Percentiles rank a stretch among this genome's conserved stretches.
These are phyloP conservation scores for Eutypella sp. DNA, from an alignment of 2,329 filamentous ascomycete species.

Conservation along the genomic window DNA sequence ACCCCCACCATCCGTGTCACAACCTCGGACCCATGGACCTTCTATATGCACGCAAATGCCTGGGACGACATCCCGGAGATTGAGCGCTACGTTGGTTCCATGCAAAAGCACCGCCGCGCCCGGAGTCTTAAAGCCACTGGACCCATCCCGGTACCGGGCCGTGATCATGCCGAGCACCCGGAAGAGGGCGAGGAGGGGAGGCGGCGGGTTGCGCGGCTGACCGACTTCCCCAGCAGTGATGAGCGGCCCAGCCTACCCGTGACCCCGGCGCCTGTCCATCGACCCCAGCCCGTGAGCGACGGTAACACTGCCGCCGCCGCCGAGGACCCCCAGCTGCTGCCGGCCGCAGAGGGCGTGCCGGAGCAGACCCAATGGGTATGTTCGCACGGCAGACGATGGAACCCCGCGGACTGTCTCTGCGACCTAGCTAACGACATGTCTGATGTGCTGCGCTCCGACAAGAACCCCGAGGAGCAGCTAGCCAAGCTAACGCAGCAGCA, in stretches of 20 bases:
- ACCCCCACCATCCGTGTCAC: slow-evolving; percentile 43
- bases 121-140: slow-evolving; percentile 30
- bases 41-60: slow-evolving; percentile 73
- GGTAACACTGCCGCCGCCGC: slow-evolving; percentile 38
- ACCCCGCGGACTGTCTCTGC: slow-evolving; percentile 49
- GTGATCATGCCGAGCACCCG: slow-evolving; percentile 19
- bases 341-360: slow-evolving; percentile 76
- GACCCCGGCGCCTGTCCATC: slow-evolving; percentile 75
- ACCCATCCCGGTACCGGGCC: slow-evolving; percentile 22
- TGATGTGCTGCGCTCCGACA: slow-evolving; percentile 45
- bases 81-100: slow-evolving; percentile 73
- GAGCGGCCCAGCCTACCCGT: slow-evolving; percentile 87
- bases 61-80: slow-evolving; percentile 94
- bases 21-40: slow-evolving; percentile 61
- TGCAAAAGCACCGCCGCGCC: slow-evolving; percentile 56
- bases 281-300: slow-evolving; percentile 62
- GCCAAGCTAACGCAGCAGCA: slow-evolving; percentile 65
- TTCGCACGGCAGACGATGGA: slow-evolving; percentile 52
- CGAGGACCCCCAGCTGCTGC: slow-evolving; percentile 55
- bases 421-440: slow-evolving; percentile 52
- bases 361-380: slow-evolving; percentile 92
- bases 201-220: slow-evolving; percentile 59
- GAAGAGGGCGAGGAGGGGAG: slow-evolving; percentile 15
- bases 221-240: slow-evolving; percentile 77
- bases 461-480: slow-evolving; percentile 68